These are phyloP conservation scores for Epichloe sylvatica DNA, from an alignment of 2,329 filamentous ascomycete genomes.

Conservation along the genomic window DNA sequence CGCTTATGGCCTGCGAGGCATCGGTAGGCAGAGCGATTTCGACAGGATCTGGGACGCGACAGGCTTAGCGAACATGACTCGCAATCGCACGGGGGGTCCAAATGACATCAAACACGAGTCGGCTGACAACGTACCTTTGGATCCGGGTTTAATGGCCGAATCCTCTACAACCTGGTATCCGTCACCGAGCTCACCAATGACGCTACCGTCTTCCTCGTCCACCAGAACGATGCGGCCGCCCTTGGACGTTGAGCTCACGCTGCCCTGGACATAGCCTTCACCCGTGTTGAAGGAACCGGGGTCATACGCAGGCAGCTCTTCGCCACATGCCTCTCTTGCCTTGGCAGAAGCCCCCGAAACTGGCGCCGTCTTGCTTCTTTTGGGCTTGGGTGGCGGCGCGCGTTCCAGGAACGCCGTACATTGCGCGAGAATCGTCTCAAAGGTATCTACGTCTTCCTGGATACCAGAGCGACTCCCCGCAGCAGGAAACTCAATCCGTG, in stretches of 20 bases:
- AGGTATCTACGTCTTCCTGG: conserved; percentile 89
- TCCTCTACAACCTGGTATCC: conserved; percentile 72
- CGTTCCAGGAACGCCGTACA: conserved; percentile 92
- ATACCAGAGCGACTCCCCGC: conserved; percentile 57
- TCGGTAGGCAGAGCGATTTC: conserved; percentile 62
- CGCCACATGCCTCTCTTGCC: conserved; percentile 26
- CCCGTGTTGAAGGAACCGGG: conserved; percentile 68
- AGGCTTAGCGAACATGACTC: background rate
- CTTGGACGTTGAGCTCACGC: conserved; percentile 37
- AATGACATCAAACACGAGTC: background rate
- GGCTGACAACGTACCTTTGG: conserved; percentile 55
- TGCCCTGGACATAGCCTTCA: conserved; percentile 58
- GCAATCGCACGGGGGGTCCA: no score
- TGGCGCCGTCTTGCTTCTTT: conserved; percentile 16
- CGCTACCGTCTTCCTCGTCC: conserved; percentile 90
- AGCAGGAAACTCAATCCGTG: conserved; percentile 76
- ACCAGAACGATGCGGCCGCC: conserved; percentile 77
- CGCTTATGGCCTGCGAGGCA: conserved; percentile 48
- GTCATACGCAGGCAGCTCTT: conserved; percentile 55
- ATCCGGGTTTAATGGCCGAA: conserved; percentile 62
- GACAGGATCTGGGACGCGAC: conserved; percentile 45
- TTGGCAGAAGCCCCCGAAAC: conserved; percentile 20
- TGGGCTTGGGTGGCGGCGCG: conserved; percentile 45
- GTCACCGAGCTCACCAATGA: conserved; percentile 81
- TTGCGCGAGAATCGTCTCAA: conserved; percentile 95